Conservation (phyloP, 257 asterid genomes). For the Hygrophila difformis region DNA sequence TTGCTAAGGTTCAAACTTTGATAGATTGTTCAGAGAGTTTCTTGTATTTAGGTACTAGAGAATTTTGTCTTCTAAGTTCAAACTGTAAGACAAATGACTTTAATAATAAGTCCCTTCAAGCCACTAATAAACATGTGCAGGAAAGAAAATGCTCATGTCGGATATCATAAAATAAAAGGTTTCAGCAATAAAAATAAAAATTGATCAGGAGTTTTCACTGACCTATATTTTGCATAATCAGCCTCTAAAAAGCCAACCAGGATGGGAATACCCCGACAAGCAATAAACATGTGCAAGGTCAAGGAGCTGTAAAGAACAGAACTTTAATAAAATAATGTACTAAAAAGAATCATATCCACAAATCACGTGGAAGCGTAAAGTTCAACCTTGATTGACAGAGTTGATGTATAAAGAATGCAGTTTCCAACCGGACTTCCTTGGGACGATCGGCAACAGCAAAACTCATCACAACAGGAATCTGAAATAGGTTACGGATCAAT, state of each 20-base stretch:
- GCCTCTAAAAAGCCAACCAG: conserved; percentile 98
- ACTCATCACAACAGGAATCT: conserved; percentile 93
- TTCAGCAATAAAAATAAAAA: background rate
- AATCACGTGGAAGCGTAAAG: conserved; percentile 9
- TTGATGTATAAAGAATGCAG: conserved; percentile 88
- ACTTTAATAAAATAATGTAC: conserved; percentile 4
- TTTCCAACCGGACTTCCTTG: conserved; percentile 92
- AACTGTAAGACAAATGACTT: too few species aligned
- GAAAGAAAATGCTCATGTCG: background rate
- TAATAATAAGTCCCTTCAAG: too few species aligned
- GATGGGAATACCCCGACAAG: conserved; percentile 95
- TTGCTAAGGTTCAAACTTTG: too few species aligned
- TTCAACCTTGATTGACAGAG: conserved; percentile 96
- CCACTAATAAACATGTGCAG: too few species aligned
- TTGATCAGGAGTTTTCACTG: conserved; percentile 19
- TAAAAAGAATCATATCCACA: background rate
- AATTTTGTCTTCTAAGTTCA: too few species aligned
- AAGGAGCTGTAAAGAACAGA: conserved; percentile 56
- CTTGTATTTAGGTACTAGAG: too few species aligned
- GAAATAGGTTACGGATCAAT: conserved; percentile 2
- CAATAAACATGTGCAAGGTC: conserved; percentile 95
- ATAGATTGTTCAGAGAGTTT: too few species aligned
- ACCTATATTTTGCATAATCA: conserved; percentile 95
- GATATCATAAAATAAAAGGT: background rate
- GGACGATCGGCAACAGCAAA: conserved; percentile 93